These are phyloP conservation scores for Metschnikowia kunwiensis DNA, from an alignment of 805 yeast genomes.

Conservation along the genomic window DNA sequence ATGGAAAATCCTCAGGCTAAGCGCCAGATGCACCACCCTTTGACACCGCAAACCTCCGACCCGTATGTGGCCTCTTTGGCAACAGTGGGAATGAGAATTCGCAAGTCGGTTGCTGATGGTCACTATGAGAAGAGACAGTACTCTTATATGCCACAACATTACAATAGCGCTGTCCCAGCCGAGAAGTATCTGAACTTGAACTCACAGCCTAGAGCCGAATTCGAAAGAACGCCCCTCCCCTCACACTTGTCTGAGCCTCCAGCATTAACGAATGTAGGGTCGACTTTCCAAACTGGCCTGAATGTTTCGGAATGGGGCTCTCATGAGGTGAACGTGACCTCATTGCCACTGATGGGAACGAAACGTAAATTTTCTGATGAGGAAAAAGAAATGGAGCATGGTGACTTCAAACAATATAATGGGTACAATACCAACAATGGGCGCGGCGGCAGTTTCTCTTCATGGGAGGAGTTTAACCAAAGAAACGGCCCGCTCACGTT, in stretches of 20 bases:
- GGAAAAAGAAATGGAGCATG: neutral
- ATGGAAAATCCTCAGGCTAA: constrained; percentile 21
- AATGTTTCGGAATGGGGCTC: constrained; percentile 42
- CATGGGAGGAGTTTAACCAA: constrained; percentile 24
- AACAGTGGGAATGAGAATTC: constrained; percentile 66
- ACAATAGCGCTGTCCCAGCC: too few species aligned
- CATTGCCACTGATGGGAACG: constrained; percentile 10
- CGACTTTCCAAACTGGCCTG: constrained; percentile 43
- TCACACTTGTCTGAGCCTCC: constrained; percentile 43
- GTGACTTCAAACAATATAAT: constrained; percentile 1
- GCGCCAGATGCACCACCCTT: constrained; percentile 34
- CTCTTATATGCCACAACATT: constrained; percentile 14
- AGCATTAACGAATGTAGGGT: constrained; percentile 37
- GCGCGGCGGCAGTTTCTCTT: constrained; percentile 3
- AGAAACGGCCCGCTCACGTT: constrained; percentile 46
- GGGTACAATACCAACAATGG: constrained; percentile 1
- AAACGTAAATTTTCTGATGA: constrained; percentile 10
- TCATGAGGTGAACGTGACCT: constrained; percentile 1
- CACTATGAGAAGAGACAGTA: constrained; percentile 30
- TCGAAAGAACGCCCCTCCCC: constrained; percentile 42
- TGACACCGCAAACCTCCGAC: constrained; percentile 24
- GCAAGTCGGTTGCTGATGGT: constrained; percentile 65
- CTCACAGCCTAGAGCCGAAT: constrained; percentile 4
- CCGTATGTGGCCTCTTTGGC: constrained; percentile 42
- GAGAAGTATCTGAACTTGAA: too few species aligned